Base-by-base conservation (phyloP, 139 green algal genomes). In the Chlorella ohadii region DNA sequence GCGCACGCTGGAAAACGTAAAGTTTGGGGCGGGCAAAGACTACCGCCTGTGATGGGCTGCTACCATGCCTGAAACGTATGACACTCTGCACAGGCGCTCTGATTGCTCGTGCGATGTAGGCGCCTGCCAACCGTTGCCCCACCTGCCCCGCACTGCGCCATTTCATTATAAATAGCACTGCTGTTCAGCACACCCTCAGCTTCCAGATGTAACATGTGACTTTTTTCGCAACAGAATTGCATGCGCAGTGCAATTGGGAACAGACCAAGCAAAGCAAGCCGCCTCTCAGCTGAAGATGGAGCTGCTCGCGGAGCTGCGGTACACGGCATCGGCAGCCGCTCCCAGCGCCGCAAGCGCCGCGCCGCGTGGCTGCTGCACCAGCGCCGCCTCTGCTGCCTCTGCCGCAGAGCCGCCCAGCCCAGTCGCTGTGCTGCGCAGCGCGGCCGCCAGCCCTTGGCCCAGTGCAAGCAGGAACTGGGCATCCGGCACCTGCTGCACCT, bases 21-120 rank as follows among this genome's bases (percentile, higher is more conserved):
- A 85, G 80, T 92, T 85, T 70, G 88, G 88, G 4, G 34, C 61
- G 1, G 88, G 88, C 4, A 67, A 87, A 39, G 88, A 91, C 79
- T 90, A 84, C 76, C 47, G 77, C 55, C 67, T 73, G 28, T 82
- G 27, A 79, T 20, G 57, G n/a, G n/a, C n/a, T n/a, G n/a, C n/a
- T n/a, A n/a, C n/a, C n/a, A n/a, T n/a, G n/a, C n/a, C n/a, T n/a
- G n/a, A n/a, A n/a, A n/a, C n/a, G n/a, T n/a, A n/a, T n/a, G n/a
- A n/a, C n/a, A n/a, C n/a, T n/a, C n/a, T n/a, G n/a, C n/a, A n/a
- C n/a, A n/a, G n/a, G n/a, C n/a, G n/a, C n/a, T n/a, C n/a, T n/a
- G n/a, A n/a, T n/a, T n/a, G n/a, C n/a, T n/a, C n/a, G n/a, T n/a
- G n/a, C n/a, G n/a, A n/a, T n/a, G n/a, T n/a, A n/a, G n/a, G n/a